phyloP scores from a whole-genome alignment of 2,329 filamentous ascomycete species.

The Neonectria coccinea region DNA sequence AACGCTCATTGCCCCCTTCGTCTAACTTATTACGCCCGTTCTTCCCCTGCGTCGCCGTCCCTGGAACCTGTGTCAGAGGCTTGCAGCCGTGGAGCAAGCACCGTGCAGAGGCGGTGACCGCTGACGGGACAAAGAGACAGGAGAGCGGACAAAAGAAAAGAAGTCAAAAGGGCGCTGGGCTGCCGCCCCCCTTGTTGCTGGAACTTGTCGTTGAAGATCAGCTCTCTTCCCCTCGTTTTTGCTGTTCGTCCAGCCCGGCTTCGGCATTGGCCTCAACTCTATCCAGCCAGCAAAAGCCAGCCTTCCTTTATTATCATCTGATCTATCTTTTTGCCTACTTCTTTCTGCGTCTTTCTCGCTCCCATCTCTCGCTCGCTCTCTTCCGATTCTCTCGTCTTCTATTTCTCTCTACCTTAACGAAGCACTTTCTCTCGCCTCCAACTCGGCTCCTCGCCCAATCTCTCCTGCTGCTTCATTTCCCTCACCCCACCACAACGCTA shows the following conservation, averaged over 20 bases:
- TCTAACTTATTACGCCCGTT: conserved; percentile 14
- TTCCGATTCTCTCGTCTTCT: conserved; percentile 22
- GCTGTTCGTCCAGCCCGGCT: neutral
- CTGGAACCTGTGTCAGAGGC: conserved; percentile 35
- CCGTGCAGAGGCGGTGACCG: conserved; percentile 41
- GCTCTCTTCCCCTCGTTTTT: neutral
- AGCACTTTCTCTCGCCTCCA: conserved; percentile 9
- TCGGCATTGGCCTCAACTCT: neutral
- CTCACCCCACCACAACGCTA: conserved; percentile 13
- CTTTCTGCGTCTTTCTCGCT: neutral
- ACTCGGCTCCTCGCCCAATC: conserved; percentile 21
- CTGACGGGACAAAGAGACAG: conserved; percentile 15
- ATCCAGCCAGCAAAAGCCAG: neutral
- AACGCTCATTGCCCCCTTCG: conserved; percentile 11
- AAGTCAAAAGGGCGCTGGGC: conserved; percentile 23
- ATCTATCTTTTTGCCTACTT: conserved; percentile 16
- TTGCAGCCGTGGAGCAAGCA: conserved; percentile 29
- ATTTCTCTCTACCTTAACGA: conserved; percentile 24
- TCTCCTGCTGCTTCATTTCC: conserved; percentile 29
- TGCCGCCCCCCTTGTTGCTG: conserved; percentile 10
- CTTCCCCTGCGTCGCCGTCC: conserved; percentile 41
- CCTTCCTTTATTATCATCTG: conserved; percentile 19
- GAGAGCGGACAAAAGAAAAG: conserved; percentile 19
- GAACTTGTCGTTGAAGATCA: conserved; percentile 4
- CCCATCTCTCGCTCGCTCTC: neutral